Base-by-base conservation (phyloP, 352 stramenopile genomes). In the Albugo candida region DNA sequence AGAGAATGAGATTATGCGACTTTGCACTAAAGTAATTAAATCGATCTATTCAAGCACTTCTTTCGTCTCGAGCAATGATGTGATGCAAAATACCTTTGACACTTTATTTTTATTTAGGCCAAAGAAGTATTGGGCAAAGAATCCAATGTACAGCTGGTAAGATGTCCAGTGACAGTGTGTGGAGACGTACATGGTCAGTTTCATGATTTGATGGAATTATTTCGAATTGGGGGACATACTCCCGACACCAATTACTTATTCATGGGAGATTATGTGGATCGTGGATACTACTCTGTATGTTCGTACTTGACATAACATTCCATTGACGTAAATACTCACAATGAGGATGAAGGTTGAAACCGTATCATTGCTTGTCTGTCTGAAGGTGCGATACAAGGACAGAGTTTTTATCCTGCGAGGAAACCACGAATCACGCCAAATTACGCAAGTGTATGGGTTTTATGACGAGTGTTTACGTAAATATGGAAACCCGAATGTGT, bases 251-350 rank as follows among this genome's bases (percentile, higher is more conserved):
- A 98, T 66, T 98, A 98, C 69, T 66, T 98, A 47, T 98, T 98
- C 63, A 95, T 98, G 83, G 94, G 94, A 39, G 94, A 98, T 69
- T 98, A 98, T 59, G 94, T 98, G n/a, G 94, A 98, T 68, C 67
- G 94, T 53, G 94, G 94, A n/a, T 97, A 97, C 64, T 97, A 97
- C 62, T 97, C 88, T 46, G 64, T 75, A 52, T 43, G 55, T 31
- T 20, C 36, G 27, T 18, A 8, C 36, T 19, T 19, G 39, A 8
- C 2, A 14, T 38, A 17, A 3, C 11, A 14, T 20, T 5, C 13
- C 11, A 18, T 8, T 18, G 17, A 20, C 6, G 24, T 11, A 11
- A 34, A 6, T 5, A 20, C 45, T 81, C 57, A 31, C 8, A 31
- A 31, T 31, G 24, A 10, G 8, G 8, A 31, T 31, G 53, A 51